These are phyloP conservation scores for Mucor irregularis DNA, from an alignment of 371 early-diverging fungal genomes.

Conservation along the genomic window DNA sequence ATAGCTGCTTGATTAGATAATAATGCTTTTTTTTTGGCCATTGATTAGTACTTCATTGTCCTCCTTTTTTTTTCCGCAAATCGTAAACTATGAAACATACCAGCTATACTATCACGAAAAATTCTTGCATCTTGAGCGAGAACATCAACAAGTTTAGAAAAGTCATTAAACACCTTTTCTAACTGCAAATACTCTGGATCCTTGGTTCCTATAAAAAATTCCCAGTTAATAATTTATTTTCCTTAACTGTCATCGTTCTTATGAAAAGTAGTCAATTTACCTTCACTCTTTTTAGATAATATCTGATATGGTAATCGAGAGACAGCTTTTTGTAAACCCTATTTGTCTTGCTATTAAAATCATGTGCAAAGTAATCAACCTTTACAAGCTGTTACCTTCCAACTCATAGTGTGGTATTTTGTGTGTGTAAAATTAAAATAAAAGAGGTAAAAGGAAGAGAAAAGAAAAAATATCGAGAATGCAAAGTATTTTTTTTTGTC, in stretches of 20 bases:
- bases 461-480: background rate
- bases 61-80: background rate
- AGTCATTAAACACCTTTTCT: conserved; percentile 60
- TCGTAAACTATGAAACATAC: conserved; percentile 35
- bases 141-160: conserved; percentile 55
- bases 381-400: conserved; percentile 1
- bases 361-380: too few species aligned
- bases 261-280: too few species aligned
- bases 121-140: conserved; percentile 69
- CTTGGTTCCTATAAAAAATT: conserved; percentile 50
- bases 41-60: too few species aligned
- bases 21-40: conserved; percentile 42
- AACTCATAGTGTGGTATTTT: conserved; percentile 3
- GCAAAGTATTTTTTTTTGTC: background rate
- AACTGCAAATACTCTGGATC: conserved; percentile 72
- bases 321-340: conserved; percentile 39
- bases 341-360: background rate
- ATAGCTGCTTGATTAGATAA: conserved; percentile 66
- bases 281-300: conserved; percentile 47
- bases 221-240: background rate
- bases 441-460: background rate
- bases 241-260: background rate
- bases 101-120: conserved; percentile 75
- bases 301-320: conserved; percentile 40
- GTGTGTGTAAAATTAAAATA: background rate